Evolutionary conservation across 495 filamentous ascomycete genomes (phyloP).

Genomic region (Aspergillus coremiiformis): DNA sequence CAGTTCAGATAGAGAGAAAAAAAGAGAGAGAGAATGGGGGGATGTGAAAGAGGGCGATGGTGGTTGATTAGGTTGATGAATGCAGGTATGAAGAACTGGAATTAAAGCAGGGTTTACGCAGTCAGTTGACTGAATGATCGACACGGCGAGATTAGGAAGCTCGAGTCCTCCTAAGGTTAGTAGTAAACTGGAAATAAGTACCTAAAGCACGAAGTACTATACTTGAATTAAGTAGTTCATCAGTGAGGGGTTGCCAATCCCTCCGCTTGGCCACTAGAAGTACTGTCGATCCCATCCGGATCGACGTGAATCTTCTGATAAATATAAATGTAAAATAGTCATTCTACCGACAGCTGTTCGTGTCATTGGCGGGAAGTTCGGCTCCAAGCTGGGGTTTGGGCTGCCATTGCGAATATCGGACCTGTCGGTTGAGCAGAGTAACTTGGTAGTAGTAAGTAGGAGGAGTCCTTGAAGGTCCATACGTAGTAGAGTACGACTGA

Average conservation of each 20-base stretch:
- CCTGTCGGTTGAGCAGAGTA: background rate
- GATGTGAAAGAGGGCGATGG: background rate
- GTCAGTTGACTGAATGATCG: background rate
- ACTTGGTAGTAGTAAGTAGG: too few species aligned
- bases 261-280: background rate
- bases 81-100: background rate
- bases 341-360: too few species aligned
- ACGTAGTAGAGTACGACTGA: too few species aligned
- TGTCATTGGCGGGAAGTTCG: too few species aligned
- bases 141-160: background rate
- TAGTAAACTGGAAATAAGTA: too few species aligned
- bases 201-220: too few species aligned
- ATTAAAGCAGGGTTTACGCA: background rate
- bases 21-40: background rate
- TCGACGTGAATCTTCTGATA: background rate
- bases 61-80: background rate
- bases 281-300: background rate
- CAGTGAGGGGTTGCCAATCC: background rate
- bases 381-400: background rate
- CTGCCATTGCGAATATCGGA: background rate
- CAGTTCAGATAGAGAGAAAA: background rate
- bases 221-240: too few species aligned
- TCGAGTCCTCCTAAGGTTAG: too few species aligned
- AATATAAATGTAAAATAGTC: background rate
- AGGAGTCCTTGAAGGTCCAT: too few species aligned